These are phyloP conservation scores for Taphrina flavorubra DNA, from an alignment of 1,139 yeast species.

Conservation along the genomic window DNA sequence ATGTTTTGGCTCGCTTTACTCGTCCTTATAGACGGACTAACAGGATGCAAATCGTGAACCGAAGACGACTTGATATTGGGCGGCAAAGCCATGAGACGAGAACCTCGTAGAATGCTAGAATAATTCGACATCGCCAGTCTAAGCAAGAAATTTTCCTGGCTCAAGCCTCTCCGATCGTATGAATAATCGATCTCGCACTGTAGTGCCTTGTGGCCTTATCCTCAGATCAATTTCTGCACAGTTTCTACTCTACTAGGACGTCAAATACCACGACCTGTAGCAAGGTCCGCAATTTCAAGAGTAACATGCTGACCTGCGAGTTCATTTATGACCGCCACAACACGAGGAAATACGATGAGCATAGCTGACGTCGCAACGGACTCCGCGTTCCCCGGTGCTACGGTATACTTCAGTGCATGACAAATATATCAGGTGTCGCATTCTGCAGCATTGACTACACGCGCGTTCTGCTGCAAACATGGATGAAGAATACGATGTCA, in stretches of 20 bases:
- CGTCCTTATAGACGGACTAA: conserved; percentile 27
- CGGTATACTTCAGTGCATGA: conserved; percentile 6
- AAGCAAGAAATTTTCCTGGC: too few species aligned
- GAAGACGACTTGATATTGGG: conserved; percentile 18
- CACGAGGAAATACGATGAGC: background rate
- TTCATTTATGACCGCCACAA: conserved; percentile 1
- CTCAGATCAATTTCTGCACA: too few species aligned
- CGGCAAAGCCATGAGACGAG: conserved; percentile 31
- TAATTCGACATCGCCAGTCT: conserved; percentile 11
- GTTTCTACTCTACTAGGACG: too few species aligned
- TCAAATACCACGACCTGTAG: too few species aligned
- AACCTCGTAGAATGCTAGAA: conserved; percentile 23
- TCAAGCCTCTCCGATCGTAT: too few species aligned
- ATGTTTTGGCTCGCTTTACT: conserved; percentile 25
- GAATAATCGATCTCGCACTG: too few species aligned
- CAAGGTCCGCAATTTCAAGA: too few species aligned
- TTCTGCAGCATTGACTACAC: background rate
- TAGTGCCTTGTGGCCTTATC: too few species aligned
- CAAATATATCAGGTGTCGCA: background rate
- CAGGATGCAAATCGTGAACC: conserved; percentile 25
- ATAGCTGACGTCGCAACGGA: conserved; percentile 16
- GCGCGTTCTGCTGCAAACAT: conserved; percentile 52
- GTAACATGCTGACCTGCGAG: too few species aligned
- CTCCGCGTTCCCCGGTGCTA: conserved; percentile 12
- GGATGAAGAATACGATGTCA: conserved; percentile 97